Conservation (phyloP, 176 grass and related monocot species). For the Metroxylon sagu region DNA sequence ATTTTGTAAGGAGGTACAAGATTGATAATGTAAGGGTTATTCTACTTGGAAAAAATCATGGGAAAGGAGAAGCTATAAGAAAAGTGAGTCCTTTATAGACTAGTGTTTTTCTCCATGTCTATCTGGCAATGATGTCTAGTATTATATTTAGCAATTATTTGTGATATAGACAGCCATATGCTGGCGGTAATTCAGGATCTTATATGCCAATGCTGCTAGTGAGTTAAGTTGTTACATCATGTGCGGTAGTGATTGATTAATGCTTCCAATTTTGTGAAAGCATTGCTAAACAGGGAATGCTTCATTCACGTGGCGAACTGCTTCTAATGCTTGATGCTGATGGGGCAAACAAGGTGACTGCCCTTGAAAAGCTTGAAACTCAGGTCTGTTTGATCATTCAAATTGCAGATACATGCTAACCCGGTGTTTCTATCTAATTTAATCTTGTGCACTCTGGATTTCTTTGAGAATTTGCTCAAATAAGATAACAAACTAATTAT, state of each 20-base stretch:
- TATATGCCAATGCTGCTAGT: no score
- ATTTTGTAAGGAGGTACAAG: conserved; percentile 55
- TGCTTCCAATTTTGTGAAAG: conserved; percentile 44
- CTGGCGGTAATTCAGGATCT: no score
- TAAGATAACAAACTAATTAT: no score
- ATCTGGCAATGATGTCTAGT: not conserved
- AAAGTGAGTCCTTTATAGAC: conserved; percentile 54
- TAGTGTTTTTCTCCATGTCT: not conserved
- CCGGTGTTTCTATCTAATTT: no score
- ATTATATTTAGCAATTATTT: no score
- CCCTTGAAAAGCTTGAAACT: conserved; percentile 89
- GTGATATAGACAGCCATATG: no score
- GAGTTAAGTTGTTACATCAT: not conserved
- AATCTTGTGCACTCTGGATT: no score
- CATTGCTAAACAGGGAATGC: conserved; percentile 74
- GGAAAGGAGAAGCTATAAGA: conserved; percentile 97
- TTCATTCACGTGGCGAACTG: conserved; percentile 86
- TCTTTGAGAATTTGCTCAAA: no score
- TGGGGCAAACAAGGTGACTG: conserved; percentile 83
- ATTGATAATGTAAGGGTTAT: conserved; percentile 94
- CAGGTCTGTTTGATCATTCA: conserved; percentile 39
- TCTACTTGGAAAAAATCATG: conserved; percentile 85
- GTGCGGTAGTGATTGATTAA: conserved; percentile 24
- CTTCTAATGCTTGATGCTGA: conserved; percentile 98
- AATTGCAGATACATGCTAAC: no score